Base-by-base conservation (phyloP, 306 rosid species). In the Prunus dulcis region DNA sequence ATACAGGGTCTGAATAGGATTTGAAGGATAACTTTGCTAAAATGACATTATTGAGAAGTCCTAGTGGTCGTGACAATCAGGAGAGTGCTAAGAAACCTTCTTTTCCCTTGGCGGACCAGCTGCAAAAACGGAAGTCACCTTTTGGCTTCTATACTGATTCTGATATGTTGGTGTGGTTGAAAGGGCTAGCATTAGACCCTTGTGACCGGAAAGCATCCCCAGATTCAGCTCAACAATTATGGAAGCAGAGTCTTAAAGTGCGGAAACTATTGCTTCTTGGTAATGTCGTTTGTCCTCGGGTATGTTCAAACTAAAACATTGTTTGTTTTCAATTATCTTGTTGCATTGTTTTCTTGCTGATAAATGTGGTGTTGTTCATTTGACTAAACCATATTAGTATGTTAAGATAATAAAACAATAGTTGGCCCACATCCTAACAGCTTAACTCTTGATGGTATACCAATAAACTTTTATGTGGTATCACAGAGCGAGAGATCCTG, bases 251-350 rank as follows among this genome's bases (percentile, higher is more conserved):
- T 57, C 79, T 78, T 10, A 66, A 53, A n/a, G 30, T 71, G 6
- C 11, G 49, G 47, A 65, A 15, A 28, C 15, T 32, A 25, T 12
- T 72, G 51, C 51, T 65, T 51, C 28, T 22, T n/a, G 9, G 30
- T 78, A 69, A 74, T n/a, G 62, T 7, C 14, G 68, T 66, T 30
- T 68, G 22, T 71, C 28, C 65, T 14, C 56, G 32, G 87, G 91
- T 82, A 86, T 30, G 81, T 56, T 15, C 51, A 55, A 19, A 61
- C 53, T 12, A 27, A 23, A 17, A 15, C 11, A 38, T 30, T n/a
- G 55, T 65, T 75, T 64, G 0, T 20, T 18, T 22, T 78, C 0
- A 61, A 74, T 46, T 32, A 55, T 55, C 32, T 74, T 50, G 49
- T 27, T 41, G 6, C 56, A 43, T 9, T 41, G 23, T 23, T 43